These are phyloP conservation scores for Cyathus striatus DNA, from an alignment of 768 basidiomycete genomes.

Conservation along the genomic window DNA sequence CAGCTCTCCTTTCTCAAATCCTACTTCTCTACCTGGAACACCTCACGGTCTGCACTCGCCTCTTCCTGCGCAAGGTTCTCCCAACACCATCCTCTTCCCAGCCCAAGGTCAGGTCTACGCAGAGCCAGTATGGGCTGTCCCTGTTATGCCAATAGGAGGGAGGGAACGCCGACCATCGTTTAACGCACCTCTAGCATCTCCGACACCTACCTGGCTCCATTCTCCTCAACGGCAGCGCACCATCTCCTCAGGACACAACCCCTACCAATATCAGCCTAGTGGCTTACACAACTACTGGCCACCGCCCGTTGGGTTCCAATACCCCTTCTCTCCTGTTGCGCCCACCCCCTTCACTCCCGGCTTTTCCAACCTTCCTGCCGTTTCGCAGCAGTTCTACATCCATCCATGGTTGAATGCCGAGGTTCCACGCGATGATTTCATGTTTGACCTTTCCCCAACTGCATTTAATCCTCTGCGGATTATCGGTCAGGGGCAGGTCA, in stretches of 20 bases:
- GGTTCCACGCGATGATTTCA: slow-evolving; percentile 34
- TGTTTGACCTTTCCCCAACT: slow-evolving; percentile 52
- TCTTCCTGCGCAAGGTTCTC: slow-evolving; percentile 18
- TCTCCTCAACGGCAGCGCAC: slow-evolving; percentile 10
- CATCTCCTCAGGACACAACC: slow-evolving; percentile 11
- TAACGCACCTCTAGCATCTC: slow-evolving; percentile 19
- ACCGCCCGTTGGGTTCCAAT: slow-evolving; percentile 11
- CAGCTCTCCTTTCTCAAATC: slow-evolving; percentile 22
- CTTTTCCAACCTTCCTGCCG: slow-evolving; percentile 13
- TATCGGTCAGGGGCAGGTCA: slow-evolving; percentile 30
- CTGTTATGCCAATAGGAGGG: slow-evolving; percentile 16
- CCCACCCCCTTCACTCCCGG: slow-evolving; percentile 1
- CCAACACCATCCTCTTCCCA: slow-evolving; percentile 11
- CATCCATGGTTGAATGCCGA: slow-evolving; percentile 56
- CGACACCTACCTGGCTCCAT: slow-evolving; percentile 9
- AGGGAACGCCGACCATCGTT: slow-evolving; percentile 40
- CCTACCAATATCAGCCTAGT: slow-evolving; percentile 9
- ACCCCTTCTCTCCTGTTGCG: too few species aligned
- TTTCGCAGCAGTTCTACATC: slow-evolving; percentile 25
- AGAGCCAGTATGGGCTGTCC: slow-evolving; percentile 14
- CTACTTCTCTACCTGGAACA: slow-evolving; percentile 13
- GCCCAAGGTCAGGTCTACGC: slow-evolving; percentile 4
- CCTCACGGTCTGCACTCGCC: slow-evolving; percentile 9
- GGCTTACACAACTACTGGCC: slow-evolving; percentile 5
- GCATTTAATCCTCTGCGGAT: slow-evolving; percentile 38